Conservation (phyloP, 2,329 filamentous ascomycete species). For the Lizonia empirigonia region DNA sequence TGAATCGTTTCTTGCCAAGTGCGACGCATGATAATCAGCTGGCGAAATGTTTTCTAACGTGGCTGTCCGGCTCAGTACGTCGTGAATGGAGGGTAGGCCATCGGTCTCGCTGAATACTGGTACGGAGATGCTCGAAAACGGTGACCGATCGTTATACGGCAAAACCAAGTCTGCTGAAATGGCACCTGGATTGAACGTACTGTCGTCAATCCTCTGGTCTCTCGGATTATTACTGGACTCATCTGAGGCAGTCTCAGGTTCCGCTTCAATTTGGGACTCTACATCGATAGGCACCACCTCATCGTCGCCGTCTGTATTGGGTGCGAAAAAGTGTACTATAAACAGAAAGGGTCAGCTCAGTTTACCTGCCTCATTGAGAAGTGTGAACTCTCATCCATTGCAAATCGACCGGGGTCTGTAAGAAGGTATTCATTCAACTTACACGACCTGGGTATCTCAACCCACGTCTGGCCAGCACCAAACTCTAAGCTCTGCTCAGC, state of each 20-base stretch:
- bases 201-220: neutral
- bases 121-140: slow-evolving; percentile 15
- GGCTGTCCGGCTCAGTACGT: slow-evolving; percentile 19
- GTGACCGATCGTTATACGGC: slow-evolving; percentile 14
- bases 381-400: neutral
- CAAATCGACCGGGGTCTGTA: neutral
- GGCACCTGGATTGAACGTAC: slow-evolving; percentile 1
- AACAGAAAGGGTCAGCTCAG: slow-evolving; percentile 5
- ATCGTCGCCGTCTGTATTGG: slow-evolving; percentile 36
- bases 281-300: slow-evolving; percentile 17
- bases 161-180: slow-evolving; percentile 9
- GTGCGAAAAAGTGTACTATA: slow-evolving; percentile 36
- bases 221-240: slow-evolving; percentile 9
- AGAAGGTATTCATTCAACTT: slow-evolving; percentile 6
- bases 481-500: slow-evolving; percentile 39
- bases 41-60: slow-evolving; percentile 15
- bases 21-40: slow-evolving; percentile 3
- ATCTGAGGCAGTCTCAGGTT: slow-evolving; percentile 19
- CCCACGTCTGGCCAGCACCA: slow-evolving; percentile 33
- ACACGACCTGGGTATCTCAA: slow-evolving; percentile 35
- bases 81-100: slow-evolving; percentile 25
- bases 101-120: slow-evolving; percentile 17
- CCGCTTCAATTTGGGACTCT: slow-evolving; percentile 14
- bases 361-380: neutral
- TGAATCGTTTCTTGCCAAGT: slow-evolving; percentile 9